Evolutionary conservation across 805 yeast species (phyloP).

Genomic region (Kuraishia borneana): DNA sequence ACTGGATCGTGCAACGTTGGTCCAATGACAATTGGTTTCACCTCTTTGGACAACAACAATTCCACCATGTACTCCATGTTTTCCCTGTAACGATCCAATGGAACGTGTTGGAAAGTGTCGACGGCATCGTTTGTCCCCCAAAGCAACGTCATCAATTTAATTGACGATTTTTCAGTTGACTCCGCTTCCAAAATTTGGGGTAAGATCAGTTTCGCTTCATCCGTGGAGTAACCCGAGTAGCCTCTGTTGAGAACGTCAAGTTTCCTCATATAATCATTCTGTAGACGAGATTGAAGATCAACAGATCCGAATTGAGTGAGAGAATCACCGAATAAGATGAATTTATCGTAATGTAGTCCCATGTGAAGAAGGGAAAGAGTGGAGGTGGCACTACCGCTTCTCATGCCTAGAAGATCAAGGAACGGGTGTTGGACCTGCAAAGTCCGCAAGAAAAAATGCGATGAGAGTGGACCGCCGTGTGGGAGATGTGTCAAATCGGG

Average conservation of each 20-base stretch:
- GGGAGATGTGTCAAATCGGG: not conserved
- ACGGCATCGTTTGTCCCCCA: conserved; percentile 78
- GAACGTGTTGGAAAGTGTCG: conserved; percentile 30
- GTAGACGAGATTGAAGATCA: no score
- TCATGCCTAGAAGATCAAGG: conserved; percentile 33
- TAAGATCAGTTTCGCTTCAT: conserved; percentile 40
- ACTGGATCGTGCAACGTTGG: conserved; percentile 44
- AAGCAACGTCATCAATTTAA: conserved; percentile 41
- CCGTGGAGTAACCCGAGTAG: conserved; percentile 62
- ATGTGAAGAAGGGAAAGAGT: not conserved
- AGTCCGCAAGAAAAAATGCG: not conserved
- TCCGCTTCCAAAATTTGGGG: conserved; percentile 40
- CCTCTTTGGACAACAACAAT: conserved; percentile 25
- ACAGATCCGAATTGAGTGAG: conserved; percentile 24
- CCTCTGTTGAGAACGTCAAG: conserved; percentile 69
- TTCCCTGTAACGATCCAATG: conserved; percentile 28
- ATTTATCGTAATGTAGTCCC: not conserved
- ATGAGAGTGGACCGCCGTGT: not conserved
- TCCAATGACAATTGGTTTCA: conserved; percentile 47
- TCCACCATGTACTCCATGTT: conserved; percentile 36
- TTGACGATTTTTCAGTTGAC: conserved; percentile 20
- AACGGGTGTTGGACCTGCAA: conserved; percentile 5
- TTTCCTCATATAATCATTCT: conserved; percentile 38
- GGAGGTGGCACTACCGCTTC: not conserved
- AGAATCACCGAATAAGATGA: conserved; percentile 21